Conservation (phyloP, 768 basidiomycete genomes). For the Amanita inopinata region DNA sequence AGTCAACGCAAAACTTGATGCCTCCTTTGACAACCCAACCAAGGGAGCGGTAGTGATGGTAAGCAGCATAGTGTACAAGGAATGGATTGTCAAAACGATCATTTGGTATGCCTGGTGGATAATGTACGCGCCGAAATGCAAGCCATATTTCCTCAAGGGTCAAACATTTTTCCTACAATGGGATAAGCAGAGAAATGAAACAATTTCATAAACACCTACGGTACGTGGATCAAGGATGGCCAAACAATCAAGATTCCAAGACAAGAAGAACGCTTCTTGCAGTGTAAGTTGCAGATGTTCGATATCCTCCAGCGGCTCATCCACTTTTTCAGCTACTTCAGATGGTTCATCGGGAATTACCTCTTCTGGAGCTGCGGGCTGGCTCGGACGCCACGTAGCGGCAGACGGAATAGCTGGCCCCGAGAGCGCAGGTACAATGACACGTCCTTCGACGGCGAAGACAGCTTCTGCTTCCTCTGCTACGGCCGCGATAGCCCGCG, state of each 20-base stretch:
- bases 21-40: constrained; percentile 97
- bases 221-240: constrained; percentile 55
- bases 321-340: constrained; percentile 27
- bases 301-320: constrained; percentile 55
- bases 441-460: constrained; percentile 60
- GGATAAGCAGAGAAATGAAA: background rate
- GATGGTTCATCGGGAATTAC: constrained; percentile 5
- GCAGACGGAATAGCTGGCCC: constrained; percentile 65
- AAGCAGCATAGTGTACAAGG: constrained; percentile 79
- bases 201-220: constrained; percentile 30
- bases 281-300: constrained; percentile 90
- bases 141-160: constrained; percentile 51
- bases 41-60: constrained; percentile 91
- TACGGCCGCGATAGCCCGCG: constrained; percentile 75
- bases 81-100: constrained; percentile 81
- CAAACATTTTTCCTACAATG: constrained; percentile 50
- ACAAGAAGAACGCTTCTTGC: constrained; percentile 82
- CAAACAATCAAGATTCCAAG: constrained; percentile 79
- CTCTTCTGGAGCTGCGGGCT: constrained; percentile 3
- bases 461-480: constrained; percentile 72
- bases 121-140: constrained; percentile 49
- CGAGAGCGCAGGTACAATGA: constrained; percentile 49
- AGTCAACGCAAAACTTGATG: constrained; percentile 96
- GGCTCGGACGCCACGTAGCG: constrained; percentile 64
- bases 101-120: constrained; percentile 29